Evolutionary conservation across 345 rosid genomes (phyloP), one percentile per base, ranked within the genome.

Genomic region (Melastoma malabathricum): DNA sequence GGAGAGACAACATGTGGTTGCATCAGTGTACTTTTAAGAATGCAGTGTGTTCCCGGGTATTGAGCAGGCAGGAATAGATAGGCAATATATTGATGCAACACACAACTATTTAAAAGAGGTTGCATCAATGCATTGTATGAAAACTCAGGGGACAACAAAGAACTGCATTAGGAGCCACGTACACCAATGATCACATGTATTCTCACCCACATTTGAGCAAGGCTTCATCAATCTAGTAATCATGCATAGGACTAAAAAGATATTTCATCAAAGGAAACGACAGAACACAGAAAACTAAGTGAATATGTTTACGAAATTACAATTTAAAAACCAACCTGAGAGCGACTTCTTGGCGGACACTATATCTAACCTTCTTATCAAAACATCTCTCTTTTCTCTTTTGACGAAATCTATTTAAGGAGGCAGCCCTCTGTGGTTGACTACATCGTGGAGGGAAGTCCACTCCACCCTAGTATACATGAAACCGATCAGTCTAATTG

Each of bases 281-380:
- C 19, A 43, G 23, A 16, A 19, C 16, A 16, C 19, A 31, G 44
- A 51, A 51, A 38, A 31, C 6, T 34, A 34, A 12, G 41, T 34
- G 12, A 34, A 34, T 34, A 34, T 34, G 41, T 8, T 7, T 9
- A 34, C 12, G 41, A 34, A 34, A 34, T 34, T 34, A 34, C 41
- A 15, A 45, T 19, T 14, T 52, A 49, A 15, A 23, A 27, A 52
- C 54, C 44, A 39, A 90, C 98, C 96, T 90, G 50, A 80, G 82
- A 4, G 96, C 98, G 43, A 90, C 98, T 74, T 90, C 97, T 69
- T 86, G 96, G 52, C 98, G 96, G 59, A 90, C 98, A 57, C 80
- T 65, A 56, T 90, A 90, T 76, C 98, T 61, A 34, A 90, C 92
- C 84, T 90, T 90, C 87, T 83, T 90, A 52, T 83, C 90, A 65